A percentile compares a stretch with the other conserved stretches of the same genome.
These are phyloP conservation scores for Cyclotella sp. DNA, from an alignment of 108 stramenopile species.

Conservation along the genomic window DNA sequence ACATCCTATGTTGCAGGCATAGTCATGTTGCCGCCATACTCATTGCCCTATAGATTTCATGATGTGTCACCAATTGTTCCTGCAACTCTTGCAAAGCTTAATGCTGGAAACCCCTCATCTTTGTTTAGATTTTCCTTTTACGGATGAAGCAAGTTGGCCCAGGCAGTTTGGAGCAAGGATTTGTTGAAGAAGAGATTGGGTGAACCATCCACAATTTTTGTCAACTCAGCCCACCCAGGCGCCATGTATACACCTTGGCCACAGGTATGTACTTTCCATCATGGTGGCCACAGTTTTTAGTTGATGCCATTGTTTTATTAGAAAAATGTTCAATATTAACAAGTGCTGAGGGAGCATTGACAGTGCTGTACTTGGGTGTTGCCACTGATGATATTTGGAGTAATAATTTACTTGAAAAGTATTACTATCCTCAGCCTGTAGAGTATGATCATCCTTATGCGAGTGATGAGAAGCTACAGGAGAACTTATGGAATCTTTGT, in stretches of 20 bases:
- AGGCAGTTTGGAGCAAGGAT: constrained; percentile 55
- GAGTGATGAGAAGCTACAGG: constrained; percentile 41
- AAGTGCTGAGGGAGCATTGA: constrained; percentile 61
- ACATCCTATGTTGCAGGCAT: constrained; percentile 54
- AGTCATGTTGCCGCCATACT: constrained; percentile 5
- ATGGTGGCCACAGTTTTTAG: background rate
- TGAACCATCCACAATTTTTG: constrained; percentile 45
- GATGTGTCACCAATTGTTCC: constrained; percentile 28
- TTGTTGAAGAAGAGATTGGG: constrained; percentile 43
- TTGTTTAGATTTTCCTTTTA: constrained; percentile 30
- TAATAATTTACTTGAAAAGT: constrained; percentile 55
- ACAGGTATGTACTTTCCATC: constrained; percentile 9
- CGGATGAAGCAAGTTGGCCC: constrained; percentile 63
- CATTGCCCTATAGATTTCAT: constrained; percentile 16
- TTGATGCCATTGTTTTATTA: constrained; percentile 15
- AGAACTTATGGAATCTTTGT: constrained; percentile 55
- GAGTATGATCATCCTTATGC: constrained; percentile 46
- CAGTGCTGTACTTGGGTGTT: constrained; percentile 52
- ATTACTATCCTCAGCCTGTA: constrained; percentile 62
- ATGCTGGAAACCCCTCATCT: constrained; percentile 25
- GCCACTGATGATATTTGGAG: constrained; percentile 25
- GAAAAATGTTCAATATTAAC: constrained; percentile 44
- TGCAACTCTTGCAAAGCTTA: constrained; percentile 50
- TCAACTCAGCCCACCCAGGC: constrained; percentile 63
- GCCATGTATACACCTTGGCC: constrained; percentile 36